Evolutionary conservation across 2,329 filamentous ascomycete genomes (phyloP), one percentile per base, ranked within the genome.

Genomic region (Colletotrichum sp.): DNA sequence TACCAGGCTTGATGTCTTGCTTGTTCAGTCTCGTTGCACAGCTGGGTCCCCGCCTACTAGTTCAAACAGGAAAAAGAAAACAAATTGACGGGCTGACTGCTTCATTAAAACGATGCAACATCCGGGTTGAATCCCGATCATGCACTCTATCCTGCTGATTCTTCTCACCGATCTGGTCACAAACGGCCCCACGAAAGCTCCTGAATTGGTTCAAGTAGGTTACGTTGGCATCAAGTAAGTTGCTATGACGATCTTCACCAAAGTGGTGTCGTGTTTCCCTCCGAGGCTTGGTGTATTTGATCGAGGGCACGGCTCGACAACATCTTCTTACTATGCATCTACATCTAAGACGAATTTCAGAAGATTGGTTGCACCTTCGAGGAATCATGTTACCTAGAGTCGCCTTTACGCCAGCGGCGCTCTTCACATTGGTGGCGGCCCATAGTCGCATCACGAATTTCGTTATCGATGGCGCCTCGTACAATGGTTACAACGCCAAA

Each of bases 391-490:
- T 18, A 2, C 6, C 13, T 28, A 36, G 8, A 16, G 7, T 21
- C 2, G 21, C 18, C 21, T 7, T 30, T 4, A 15, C 24, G 6
- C 4, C 26, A 18, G 6, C 28, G 13, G 18, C 28, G 10, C 10
- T 62, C 6, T 9, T 30, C 26, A 60, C 8, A 12, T 24, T 39
- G 6, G 62, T 30, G 4, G 16, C 18, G 8, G 78, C 79, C 5
- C 83, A 84, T 66, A 83, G 83, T 7, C 83, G 82, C 72, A 79
- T 84, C 69, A 68, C 78, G 24, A 81, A 81, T 78, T 78, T 84
- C 70, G 84, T 87, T 67, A 85, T 88, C 67, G 87, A 88, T 76
- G 89, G 89, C 66, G 81, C 81, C 6, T 87, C 84, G 79, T 88
- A 88, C 80, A 78, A 82, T 30, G 87, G 88, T 57, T 89, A 86